Conservation (phyloP, 305 asterid genomes). For the Lippia alba region DNA sequence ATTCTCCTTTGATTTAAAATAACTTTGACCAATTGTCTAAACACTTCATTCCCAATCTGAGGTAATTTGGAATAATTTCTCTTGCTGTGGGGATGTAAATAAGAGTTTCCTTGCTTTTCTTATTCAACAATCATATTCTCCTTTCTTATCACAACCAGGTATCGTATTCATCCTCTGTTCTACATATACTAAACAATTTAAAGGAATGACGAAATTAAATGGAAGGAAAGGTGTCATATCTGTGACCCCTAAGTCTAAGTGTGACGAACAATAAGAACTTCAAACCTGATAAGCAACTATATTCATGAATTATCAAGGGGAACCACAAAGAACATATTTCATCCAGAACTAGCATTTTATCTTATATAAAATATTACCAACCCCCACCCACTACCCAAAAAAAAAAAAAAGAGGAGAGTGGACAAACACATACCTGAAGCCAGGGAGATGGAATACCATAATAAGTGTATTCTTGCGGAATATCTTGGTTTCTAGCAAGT, state of each 20-base stretch:
- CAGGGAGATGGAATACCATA: slow-evolving; percentile 91
- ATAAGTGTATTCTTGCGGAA: slow-evolving; percentile 87
- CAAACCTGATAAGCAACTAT: slow-evolving; percentile 7
- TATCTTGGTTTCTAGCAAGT: slow-evolving; percentile 75
- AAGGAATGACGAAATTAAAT: neutral
- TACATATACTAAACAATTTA: neutral
- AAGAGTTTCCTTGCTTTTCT: neutral
- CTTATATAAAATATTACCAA: neutral
- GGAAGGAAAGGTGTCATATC: neutral
- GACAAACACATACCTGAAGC: slow-evolving; percentile 72
- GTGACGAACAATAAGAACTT: neutral
- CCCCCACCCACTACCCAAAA: no score
- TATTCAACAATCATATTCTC: neutral
- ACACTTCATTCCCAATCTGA: slow-evolving; percentile 1
- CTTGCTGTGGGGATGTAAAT: neutral
- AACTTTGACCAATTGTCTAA: neutral
- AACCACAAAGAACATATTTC: neutral
- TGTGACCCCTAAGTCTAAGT: neutral
- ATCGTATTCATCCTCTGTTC: neutral
- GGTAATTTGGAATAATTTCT: neutral
- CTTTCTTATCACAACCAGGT: neutral
- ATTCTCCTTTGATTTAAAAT: no score
- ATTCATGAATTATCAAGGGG: slow-evolving; percentile 1
- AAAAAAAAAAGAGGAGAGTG: neutral
- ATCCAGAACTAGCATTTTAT: neutral